These are phyloP conservation scores for Vicia sativa DNA, from an alignment of 306 rosid species.

Conservation along the genomic window DNA sequence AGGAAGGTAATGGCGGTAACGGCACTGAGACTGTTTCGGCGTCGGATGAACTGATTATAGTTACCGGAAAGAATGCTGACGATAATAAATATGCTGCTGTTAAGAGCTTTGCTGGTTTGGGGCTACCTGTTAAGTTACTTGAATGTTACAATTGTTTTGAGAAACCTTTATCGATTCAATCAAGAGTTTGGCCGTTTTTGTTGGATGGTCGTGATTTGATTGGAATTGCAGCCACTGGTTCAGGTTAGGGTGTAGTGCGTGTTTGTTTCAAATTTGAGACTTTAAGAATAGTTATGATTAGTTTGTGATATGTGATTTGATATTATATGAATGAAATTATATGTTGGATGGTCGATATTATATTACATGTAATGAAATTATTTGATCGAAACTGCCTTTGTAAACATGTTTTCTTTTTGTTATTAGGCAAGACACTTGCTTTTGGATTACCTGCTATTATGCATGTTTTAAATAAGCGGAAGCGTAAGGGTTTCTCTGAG, in stretches of 20 bases:
- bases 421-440: slow-evolving; percentile 86
- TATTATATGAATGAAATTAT: background rate
- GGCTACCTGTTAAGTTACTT: slow-evolving; percentile 66
- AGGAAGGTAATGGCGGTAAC: slow-evolving; percentile 14
- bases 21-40: slow-evolving; percentile 36
- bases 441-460: slow-evolving; percentile 82
- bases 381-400: background rate
- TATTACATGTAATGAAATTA: background rate
- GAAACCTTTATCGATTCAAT: slow-evolving; percentile 83
- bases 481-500: slow-evolving; percentile 49
- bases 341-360: no score
- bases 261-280: no score
- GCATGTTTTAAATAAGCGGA: slow-evolving; percentile 76
- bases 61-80: slow-evolving; percentile 62
- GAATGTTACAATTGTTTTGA: slow-evolving; percentile 79
- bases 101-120: slow-evolving; percentile 55
- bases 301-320: slow-evolving; percentile 1
- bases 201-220: slow-evolving; percentile 87
- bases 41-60: slow-evolving; percentile 51
- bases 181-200: slow-evolving; percentile 91
- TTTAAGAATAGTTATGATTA: no score
- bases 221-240: slow-evolving; percentile 93
- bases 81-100: slow-evolving; percentile 58
- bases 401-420: background rate
- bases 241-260: slow-evolving; percentile 55